Evolutionary conservation across 169 alveolate species (phyloP), one percentile per base, ranked within the genome.

Genomic region (Cyclospora cayetanensis): DNA sequence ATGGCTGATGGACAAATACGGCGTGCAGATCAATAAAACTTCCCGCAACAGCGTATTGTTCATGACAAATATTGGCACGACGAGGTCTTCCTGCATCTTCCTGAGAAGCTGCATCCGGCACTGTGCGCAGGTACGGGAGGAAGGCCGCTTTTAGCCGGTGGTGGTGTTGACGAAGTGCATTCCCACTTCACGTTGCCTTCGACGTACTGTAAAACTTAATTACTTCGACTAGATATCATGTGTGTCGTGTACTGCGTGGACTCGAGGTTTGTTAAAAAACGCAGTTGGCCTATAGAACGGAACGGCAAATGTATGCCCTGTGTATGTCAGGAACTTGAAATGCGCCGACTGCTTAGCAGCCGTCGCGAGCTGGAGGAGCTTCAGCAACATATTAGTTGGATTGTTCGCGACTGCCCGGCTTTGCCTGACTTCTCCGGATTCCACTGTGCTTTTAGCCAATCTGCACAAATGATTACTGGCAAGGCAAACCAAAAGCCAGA

Each of bases 1-100:
- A 53, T 93, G 95, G 95, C 91, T 93, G 41, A 93, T 93, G 95
- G 95, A 93, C 39, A 93, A 88, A 66, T 93, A 93, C 80, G 95
- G 95, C 4, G 80, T 93, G 11, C 95, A 93, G 43, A 91, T 93
- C 85, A 93, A 93, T 52, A 93, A 93, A 42, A 93, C 95, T 9
- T 93, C 95, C 22, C 84, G 93, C 12, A 93, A 93, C 80, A 82
- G 93, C 50, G 95, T 93, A 2, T 52, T 93, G 53, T 93, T 93
- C 91, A 93, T 90, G 86, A 93, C 95, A 34, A 93, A 93, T 84
- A 93, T 93, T 37, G 95, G 95, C 76, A 93, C 95, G 18, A 93
- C 95, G 22, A 90, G 94, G 34, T 93, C 95, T 5, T 91, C 95
- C 66, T 91, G 94, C 70, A 70, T 93, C 35, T 93, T 91, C 77